Base-by-base conservation (phyloP, 495 filamentous ascomycete genomes). In the Talaromyces wortmannii region DNA sequence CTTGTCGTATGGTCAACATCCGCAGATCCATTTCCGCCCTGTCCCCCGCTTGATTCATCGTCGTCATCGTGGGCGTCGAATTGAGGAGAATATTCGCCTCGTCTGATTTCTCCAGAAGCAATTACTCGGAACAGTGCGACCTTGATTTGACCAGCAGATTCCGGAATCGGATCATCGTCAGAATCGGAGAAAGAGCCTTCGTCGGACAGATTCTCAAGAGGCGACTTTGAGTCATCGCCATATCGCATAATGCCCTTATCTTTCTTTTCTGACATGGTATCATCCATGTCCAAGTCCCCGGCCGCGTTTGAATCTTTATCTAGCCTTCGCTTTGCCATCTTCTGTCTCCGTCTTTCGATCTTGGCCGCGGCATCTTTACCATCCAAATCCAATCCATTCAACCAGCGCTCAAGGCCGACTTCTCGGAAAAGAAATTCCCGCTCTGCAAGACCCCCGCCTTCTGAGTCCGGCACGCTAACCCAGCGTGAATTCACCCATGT, bases 401-500 rank as follows among this genome's bases (percentile, higher is more conserved):
- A 80, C 90, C 95, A 97, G 55, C 90, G 77, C 72, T 99, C 94
- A 23, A 99, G 73, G 0, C 95, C 94, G 48, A 99, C 94, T 67
- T 99, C 94, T 46, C 94, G 89, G 71, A 99, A 99, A 52, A 97
- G 74, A 61, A 99, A 99, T 63, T 99, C 94, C 55, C 92, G 83
- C 75, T 99, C 94, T 47, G 94, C 94, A 31, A 99, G 83, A 12
- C 92, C 92, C 23, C 92, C 92, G 18, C 91, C 92, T 71, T 97
- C 92, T 2, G 87, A 87, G 10, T 89, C 83, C 2, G 92, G 90
- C 4, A 98, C 83, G 63, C 92, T 90, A 56, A 99, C 94, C 94
- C 94, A 99, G 65, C 94, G 78, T 8, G 92, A 96, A 60, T 96
- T 97, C 23, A 99, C 95, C 94, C 94, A 99, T 0, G 94, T 99